Evolutionary conservation across 1,284 basidiomycete genomes (phyloP).

Genomic region (Microstroma glucosiphilum): DNA sequence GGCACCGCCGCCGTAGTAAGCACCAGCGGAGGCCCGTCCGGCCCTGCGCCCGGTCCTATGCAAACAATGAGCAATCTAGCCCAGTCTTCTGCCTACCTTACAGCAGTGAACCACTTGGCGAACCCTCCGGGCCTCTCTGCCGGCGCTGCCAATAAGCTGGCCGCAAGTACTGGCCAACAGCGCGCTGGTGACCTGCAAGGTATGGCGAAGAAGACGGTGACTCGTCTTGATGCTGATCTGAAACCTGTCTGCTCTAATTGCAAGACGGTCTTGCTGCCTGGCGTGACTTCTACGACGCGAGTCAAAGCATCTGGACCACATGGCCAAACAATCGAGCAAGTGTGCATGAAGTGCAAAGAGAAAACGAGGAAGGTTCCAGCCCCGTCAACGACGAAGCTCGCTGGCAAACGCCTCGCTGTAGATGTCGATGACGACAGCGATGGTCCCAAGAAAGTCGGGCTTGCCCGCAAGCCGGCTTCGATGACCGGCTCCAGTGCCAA

Average conservation of each 20-base stretch:
- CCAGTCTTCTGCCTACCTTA: neutral
- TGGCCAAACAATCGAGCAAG: neutral
- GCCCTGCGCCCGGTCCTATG: neutral
- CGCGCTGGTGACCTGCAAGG: neutral
- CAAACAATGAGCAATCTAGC: neutral
- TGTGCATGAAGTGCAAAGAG: neutral
- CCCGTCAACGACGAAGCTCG: neutral
- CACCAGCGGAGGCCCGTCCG: neutral
- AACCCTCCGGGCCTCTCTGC: neutral
- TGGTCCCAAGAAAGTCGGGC: neutral
- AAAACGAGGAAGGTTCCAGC: neutral
- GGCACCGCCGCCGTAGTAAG: neutral
- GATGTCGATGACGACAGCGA: neutral
- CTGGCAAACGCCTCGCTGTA: neutral
- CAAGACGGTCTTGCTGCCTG: neutral
- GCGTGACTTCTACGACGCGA: neutral
- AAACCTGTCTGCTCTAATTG: neutral
- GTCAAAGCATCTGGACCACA: slow-evolving; percentile 4
- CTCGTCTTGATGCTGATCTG: neutral
- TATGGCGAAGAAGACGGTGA: slow-evolving; percentile 8
- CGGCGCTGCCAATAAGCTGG: neutral
- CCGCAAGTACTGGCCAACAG: neutral
- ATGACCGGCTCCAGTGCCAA: no score
- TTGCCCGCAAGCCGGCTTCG: no score
- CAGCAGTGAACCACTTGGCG: neutral